Conservation (phyloP, 108 stramenopile genomes). For the Skeletonema tropicum region DNA sequence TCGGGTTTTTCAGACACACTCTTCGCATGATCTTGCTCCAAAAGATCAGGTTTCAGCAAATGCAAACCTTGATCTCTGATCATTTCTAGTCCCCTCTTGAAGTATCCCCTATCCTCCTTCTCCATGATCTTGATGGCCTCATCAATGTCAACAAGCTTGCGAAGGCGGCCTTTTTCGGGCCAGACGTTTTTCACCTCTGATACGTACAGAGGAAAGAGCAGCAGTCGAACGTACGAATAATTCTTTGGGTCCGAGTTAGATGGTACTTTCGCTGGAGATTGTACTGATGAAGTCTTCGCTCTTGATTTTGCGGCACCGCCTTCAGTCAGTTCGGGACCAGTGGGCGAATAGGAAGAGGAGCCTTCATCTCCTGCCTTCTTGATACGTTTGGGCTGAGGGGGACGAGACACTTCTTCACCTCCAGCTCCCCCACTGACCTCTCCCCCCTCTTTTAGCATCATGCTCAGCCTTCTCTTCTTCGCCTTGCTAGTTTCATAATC, state of each 20-base stretch:
- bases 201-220: slow-evolving; percentile 85
- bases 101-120: slow-evolving; percentile 57
- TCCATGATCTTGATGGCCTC: slow-evolving; percentile 77
- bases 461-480: slow-evolving; percentile 63
- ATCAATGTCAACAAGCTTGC: slow-evolving; percentile 80
- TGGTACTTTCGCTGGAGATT: slow-evolving; percentile 13
- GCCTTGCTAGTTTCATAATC: slow-evolving; percentile 86
- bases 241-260: slow-evolving; percentile 47
- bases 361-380: neutral
- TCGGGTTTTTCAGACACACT: too few species aligned
- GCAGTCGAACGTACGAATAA: slow-evolving; percentile 67
- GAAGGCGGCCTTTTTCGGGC: slow-evolving; percentile 85
- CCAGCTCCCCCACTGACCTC: neutral
- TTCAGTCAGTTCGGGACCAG: neutral
- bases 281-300: slow-evolving; percentile 23
- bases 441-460: slow-evolving; percentile 10
- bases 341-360: slow-evolving; percentile 1
- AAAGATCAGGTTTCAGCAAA: slow-evolving; percentile 2
- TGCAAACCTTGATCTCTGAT: slow-evolving; percentile 74
- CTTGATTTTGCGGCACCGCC: slow-evolving; percentile 3
- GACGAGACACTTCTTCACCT: neutral
- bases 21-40: too few species aligned
- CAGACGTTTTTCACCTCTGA: slow-evolving; percentile 76
- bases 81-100: slow-evolving; percentile 61
- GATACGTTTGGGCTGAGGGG: slow-evolving; percentile 25